Base-by-base conservation (phyloP, 192 early-diverging fungal species). In the Geranomyces michiganensis region DNA sequence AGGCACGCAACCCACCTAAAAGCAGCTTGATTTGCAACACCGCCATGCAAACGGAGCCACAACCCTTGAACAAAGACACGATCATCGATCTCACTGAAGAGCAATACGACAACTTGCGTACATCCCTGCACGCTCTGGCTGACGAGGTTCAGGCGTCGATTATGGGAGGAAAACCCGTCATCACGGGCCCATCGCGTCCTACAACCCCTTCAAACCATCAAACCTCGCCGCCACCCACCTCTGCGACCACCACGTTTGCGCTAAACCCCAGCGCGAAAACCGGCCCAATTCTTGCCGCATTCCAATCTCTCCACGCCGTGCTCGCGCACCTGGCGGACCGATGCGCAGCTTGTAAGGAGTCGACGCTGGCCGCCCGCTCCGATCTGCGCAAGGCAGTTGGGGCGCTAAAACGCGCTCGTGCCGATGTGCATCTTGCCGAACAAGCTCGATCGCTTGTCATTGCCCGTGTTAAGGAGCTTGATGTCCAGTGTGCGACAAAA, bases 401-500 rank as follows among this genome's bases (percentile, higher is more conserved):
- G 12, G 29, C 58, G 29, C 58, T 60, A 8, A 60, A 60, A 32
- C 58, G 58, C 58, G 58, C 58, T 8, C 24, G 58, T 19, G 24
- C 9, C 12, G 58, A 60, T 17, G 58, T 60, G 58, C 21, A 7
- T 2, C 58, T 60, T 33, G 58, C 58, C 21, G 27, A 60, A 29
- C 58, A 60, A 19, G 58, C 58, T 17, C 24, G 58, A 8, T 27
- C 58, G 29, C 17, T 29, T 2, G 21, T 60, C 8, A 29, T 60
- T 17, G 58, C 17, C 17, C 58, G 58, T 17, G 58, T 60, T 2
- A 60, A 60, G 58, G 58, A 60, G 58, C 58, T 60, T 17, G 58
- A 60, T 19, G 31, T 17, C 31, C 58, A 60, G 26, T 60, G 58
- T 29, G 29, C 15, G 29, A 17, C 24, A 17, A 60, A 60, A 33